Evolutionary conservation across 352 stramenopile species (phyloP).

Genomic region (Phytophthora kernoviae): DNA sequence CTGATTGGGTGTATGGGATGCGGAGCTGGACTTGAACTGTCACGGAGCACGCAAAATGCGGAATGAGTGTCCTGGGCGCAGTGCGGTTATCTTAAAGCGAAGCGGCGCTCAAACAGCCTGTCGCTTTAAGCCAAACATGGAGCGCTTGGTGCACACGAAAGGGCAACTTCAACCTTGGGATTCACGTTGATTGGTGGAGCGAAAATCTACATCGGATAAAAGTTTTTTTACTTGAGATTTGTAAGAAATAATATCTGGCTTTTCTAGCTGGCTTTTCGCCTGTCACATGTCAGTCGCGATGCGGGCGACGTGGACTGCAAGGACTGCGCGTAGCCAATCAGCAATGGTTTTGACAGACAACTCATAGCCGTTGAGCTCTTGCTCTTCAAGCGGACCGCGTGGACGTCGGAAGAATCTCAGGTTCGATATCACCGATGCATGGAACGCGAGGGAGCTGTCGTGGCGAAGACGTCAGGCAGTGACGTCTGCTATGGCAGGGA

Average conservation of each 20-base stretch:
- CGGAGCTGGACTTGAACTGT: conserved; percentile 19
- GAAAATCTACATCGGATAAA: too few species aligned
- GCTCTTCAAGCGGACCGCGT: too few species aligned
- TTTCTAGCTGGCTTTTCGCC: neutral
- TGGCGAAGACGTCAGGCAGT: neutral
- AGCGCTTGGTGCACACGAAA: neutral
- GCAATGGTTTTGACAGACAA: conserved; percentile 2
- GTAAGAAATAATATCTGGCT: conserved; percentile 1
- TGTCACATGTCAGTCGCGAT: conserved; percentile 18
- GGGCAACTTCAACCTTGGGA: too few species aligned
- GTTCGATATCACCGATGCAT: too few species aligned
- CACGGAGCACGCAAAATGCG: conserved; percentile 39
- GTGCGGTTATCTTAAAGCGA: neutral
- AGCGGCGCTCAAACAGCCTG: neutral
- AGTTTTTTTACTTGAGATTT: neutral
- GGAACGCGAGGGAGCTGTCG: neutral
- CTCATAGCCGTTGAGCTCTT: neutral
- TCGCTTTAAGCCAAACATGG: neutral
- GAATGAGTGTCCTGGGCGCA: conserved; percentile 21
- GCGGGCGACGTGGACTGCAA: conserved; percentile 6
- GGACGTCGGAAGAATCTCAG: too few species aligned
- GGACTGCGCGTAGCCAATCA: neutral
- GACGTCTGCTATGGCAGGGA: neutral
- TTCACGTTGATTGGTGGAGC: neutral
- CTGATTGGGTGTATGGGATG: neutral